A percentile compares a stretch with the other conserved stretches of the same genome.
Conservation (phyloP, 352 stramenopile genomes). For the Aphanomyces astaci region DNA sequence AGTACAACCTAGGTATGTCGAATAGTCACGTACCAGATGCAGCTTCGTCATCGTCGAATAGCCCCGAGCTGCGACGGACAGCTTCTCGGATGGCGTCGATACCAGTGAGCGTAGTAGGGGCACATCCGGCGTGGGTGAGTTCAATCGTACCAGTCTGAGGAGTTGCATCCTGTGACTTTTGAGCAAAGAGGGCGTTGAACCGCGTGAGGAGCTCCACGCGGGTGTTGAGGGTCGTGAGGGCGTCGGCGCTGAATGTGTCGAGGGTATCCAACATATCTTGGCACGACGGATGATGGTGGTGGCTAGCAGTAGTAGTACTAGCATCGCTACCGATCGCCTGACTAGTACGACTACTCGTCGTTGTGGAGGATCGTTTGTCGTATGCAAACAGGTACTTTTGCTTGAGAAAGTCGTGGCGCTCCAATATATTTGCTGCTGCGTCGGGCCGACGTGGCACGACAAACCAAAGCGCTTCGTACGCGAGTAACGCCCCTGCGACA, state of each 20-base stretch:
- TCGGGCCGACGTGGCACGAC: conserved; percentile 30
- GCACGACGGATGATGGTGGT: not conserved
- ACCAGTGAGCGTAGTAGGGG: conserved; percentile 24
- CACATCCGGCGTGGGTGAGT: not conserved
- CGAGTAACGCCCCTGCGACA: conserved; percentile 30
- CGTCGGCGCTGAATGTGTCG: conserved; percentile 4
- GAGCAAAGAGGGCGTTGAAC: conserved; percentile 19
- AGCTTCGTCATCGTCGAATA: conserved; percentile 28
- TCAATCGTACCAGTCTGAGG: not conserved
- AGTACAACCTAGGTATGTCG: no score
- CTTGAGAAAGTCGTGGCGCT: conserved; percentile 35
- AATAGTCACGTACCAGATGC: conserved; percentile 3
- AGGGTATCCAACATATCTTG: not conserved
- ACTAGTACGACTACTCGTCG: not conserved
- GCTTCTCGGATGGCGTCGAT: conserved; percentile 30
- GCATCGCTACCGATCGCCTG: no score
- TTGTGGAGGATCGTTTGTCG: not conserved
- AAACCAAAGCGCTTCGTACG: conserved; percentile 35
- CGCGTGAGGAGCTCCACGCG: conserved; percentile 3
- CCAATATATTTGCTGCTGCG: conserved; percentile 24
- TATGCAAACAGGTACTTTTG: conserved; percentile 39
- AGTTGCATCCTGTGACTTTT: not conserved
- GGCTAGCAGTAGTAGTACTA: no score
- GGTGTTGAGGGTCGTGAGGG: conserved; percentile 6
- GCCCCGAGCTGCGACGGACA: conserved; percentile 29